Evolutionary conservation across 352 stramenopile species (phyloP), one percentile per base, ranked within the genome.

Genomic region (Phytophthora multivora): DNA sequence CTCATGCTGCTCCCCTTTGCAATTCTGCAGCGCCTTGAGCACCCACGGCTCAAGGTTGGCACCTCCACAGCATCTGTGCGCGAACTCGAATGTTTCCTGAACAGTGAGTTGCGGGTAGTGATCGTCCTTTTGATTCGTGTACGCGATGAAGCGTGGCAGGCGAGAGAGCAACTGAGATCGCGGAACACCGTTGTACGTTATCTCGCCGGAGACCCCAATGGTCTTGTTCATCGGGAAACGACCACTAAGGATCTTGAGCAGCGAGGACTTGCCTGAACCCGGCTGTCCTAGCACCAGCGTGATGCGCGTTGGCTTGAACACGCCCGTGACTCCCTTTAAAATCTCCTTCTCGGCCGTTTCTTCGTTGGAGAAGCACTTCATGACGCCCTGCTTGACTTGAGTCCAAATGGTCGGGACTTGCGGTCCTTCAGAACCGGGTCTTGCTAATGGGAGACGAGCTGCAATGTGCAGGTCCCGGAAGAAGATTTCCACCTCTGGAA

Each of bases 81-180:
- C 86, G 66, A 98, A 98, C 38, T 89, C 74, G 35, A 98, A 91
- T 3, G 93, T 98, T 62, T 98, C 95, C 19, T 90, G 69, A 1
- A 98, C 96, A 0, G 92, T 98, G 16, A 98, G 70, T 15, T 78
- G 69, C 13, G 95, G 78, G 35, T 89, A 80, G 77, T 98, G 95
- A 30, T 80, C 55, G 59, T 98, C 95, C n/a, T 80, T 77, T 51
- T 88, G 79, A 49, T 83, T 69, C 2, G 74, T 71, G 43, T 88
- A 86, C 0, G 50, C 51, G 13, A 81, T 73, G 41, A 80, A 68
- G 5, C 71, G 60, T 3, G 76, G 74, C 15, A 86, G 30, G 1
- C 51, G 45, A 18, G 45, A 9, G 10, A 80, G 33, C 13, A 86
- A 5, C n/a, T 63, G 31, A 0, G 42, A 35, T 39, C 72, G 67